A percentile compares a stretch with the other conserved stretches of the same genome.
Conservation (phyloP, 169 alveolate species). For the Plasmodium chabaudi region DNA sequence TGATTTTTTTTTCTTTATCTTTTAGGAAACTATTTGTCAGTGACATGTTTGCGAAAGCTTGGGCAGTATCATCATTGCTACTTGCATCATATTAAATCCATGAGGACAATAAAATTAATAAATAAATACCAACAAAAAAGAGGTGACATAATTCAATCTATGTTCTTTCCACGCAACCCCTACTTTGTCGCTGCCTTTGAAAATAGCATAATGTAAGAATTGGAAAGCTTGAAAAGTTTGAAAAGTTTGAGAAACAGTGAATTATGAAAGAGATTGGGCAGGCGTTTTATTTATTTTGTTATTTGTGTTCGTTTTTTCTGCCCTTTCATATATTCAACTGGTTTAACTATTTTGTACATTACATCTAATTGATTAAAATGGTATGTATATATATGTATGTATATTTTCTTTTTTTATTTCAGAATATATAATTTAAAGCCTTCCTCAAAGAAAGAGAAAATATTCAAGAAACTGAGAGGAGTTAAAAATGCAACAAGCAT, state of each 20-base stretch:
- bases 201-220: conserved; percentile 67
- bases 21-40: conserved; percentile 73
- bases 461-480: conserved; percentile 65
- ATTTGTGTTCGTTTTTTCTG: neutral
- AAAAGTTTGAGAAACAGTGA: neutral
- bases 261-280: neutral
- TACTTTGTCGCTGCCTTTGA: conserved; percentile 65
- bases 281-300: neutral
- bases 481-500: conserved; percentile 57
- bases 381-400: neutral
- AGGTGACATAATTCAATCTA: conserved; percentile 63
- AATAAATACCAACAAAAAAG: conserved; percentile 72
- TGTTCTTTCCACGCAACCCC: conserved; percentile 65
- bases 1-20: neutral
- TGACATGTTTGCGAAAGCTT: conserved; percentile 61
- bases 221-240: neutral
- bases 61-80: conserved; percentile 69
- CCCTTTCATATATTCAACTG: no score
- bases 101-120: conserved; percentile 71
- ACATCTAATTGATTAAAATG: neutral
- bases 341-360: no score
- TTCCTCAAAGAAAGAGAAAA: conserved; percentile 28
- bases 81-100: conserved; percentile 68
- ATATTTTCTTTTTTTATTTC: neutral
- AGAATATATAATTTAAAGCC: conserved; percentile 70